Evolutionary conservation across 495 filamentous ascomycete genomes (phyloP).

Genomic region (Hyaloscypha finlandica): DNA sequence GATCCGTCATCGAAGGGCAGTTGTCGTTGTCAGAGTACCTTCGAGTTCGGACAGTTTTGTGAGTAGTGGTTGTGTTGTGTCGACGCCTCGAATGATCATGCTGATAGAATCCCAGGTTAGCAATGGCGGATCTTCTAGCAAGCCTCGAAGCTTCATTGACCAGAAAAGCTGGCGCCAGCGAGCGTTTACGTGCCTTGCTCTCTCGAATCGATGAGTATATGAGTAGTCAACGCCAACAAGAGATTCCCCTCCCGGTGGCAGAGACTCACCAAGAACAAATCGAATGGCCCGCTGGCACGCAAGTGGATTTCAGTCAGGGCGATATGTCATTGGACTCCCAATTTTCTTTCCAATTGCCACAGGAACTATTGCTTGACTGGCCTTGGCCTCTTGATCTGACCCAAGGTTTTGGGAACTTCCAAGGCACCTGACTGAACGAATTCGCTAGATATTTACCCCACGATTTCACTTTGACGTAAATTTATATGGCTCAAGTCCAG

Average conservation of each 20-base stretch:
- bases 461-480: too few species aligned
- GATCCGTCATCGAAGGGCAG: slow-evolving; percentile 50
- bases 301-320: not conserved
- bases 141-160: slow-evolving; percentile 46
- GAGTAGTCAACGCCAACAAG: slow-evolving; percentile 35
- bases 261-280: not conserved
- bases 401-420: slow-evolving; percentile 15
- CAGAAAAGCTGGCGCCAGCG: slow-evolving; percentile 42
- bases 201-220: slow-evolving; percentile 52
- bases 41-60: slow-evolving; percentile 45
- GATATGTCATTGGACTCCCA: not conserved
- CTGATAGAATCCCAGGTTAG: slow-evolving; percentile 27
- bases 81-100: not conserved
- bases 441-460: too few species aligned
- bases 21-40: slow-evolving; percentile 48
- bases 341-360: slow-evolving; percentile 19
- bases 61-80: not conserved
- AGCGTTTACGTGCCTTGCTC: slow-evolving; percentile 45
- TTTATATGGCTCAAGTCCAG: too few species aligned
- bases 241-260: not conserved
- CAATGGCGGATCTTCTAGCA: slow-evolving; percentile 51
- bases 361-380: slow-evolving; percentile 15
- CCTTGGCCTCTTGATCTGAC: slow-evolving; percentile 23
- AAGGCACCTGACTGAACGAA: not conserved
- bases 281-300: not conserved